Evolutionary conservation across 179 eudicot genomes (phyloP).

Genomic region (Spinacia oleracea): DNA sequence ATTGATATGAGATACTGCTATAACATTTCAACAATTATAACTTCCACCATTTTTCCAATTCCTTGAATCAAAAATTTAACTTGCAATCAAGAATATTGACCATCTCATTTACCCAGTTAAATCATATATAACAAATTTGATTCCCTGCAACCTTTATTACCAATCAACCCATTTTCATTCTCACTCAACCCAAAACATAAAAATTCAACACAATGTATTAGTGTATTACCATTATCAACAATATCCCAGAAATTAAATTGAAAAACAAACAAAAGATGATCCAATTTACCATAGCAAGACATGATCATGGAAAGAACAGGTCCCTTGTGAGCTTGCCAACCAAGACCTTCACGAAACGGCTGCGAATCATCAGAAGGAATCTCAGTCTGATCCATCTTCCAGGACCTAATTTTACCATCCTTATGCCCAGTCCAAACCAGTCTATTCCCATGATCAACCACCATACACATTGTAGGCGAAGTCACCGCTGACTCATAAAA

Average conservation of each 20-base stretch:
- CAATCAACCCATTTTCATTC: neutral
- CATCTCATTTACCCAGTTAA: neutral
- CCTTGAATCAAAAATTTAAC: neutral
- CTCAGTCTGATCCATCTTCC: conserved; percentile 75
- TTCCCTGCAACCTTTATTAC: neutral
- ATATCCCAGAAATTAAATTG: neutral
- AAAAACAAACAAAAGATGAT: neutral
- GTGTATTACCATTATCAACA: neutral
- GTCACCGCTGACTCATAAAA: conserved; percentile 71
- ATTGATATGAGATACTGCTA: neutral
- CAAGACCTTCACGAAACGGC: conserved; percentile 70
- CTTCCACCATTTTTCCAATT: neutral
- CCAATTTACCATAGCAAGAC: conserved; percentile 64
- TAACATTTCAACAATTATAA: neutral
- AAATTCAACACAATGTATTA: neutral
- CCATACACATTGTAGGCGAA: conserved; percentile 66
- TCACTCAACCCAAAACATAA: neutral
- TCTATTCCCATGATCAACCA: conserved; percentile 69
- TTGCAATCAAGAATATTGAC: neutral
- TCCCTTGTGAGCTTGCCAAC: conserved; percentile 89
- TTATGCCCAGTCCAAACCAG: conserved; percentile 96
- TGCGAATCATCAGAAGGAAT: conserved; percentile 6
- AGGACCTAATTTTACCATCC: conserved; percentile 91
- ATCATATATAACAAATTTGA: neutral
- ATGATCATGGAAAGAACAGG: conserved; percentile 70